A percentile compares a stretch with the other conserved stretches of the same genome.
These are phyloP conservation scores for Sisymbrium irio DNA, from an alignment of 345 rosid genomes.

Conservation along the genomic window DNA sequence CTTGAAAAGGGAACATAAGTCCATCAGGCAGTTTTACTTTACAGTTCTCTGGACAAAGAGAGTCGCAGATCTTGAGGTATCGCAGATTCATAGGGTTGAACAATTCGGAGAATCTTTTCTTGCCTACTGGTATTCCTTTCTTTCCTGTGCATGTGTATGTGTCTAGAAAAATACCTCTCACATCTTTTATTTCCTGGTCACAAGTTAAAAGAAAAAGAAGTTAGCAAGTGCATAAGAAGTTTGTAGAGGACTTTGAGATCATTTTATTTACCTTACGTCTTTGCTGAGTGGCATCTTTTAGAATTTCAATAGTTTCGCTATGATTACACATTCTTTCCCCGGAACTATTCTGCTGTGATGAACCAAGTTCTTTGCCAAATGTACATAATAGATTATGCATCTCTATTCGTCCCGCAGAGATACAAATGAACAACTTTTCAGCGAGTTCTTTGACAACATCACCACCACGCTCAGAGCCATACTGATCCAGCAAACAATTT, in stretches of 20 bases:
- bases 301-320: not conserved
- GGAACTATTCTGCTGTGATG: not conserved
- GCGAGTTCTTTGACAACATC: not conserved
- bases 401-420: not conserved
- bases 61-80: slow-evolving; percentile 25
- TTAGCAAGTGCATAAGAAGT: not conserved
- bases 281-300: not conserved
- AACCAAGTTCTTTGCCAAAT: slow-evolving; percentile 17
- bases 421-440: slow-evolving; percentile 27
- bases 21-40: not conserved
- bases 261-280: not conserved
- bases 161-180: slow-evolving; percentile 7
- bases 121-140: not conserved
- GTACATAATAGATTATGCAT: slow-evolving; percentile 26
- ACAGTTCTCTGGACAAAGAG: not conserved
- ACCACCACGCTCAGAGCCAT: not conserved
- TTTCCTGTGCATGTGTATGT: not conserved
- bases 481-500: not conserved
- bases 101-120: not conserved
- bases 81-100: not conserved
- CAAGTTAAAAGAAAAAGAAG: not conserved
- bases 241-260: not conserved
- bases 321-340: not conserved
- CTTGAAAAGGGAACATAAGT: slow-evolving; percentile 6
- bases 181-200: not conserved